These are phyloP conservation scores for Arachnomyces sp. DNA, from an alignment of 2,329 filamentous ascomycete species.

Conservation along the genomic window DNA sequence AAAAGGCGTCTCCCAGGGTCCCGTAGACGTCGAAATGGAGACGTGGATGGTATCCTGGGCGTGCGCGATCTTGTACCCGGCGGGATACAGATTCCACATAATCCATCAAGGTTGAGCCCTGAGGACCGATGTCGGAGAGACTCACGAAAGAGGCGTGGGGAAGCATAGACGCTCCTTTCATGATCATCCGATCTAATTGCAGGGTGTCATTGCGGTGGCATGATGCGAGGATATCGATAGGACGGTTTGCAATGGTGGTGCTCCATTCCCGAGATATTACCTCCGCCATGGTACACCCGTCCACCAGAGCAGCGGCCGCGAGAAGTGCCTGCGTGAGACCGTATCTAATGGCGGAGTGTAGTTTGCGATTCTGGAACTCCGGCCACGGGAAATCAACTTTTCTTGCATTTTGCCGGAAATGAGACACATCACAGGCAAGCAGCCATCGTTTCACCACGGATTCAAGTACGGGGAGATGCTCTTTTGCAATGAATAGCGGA, in stretches of 20 bases:
- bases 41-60: constrained; percentile 9
- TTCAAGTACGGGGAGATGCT: constrained; percentile 11
- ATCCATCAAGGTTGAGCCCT: constrained; percentile 7
- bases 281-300: constrained; percentile 10
- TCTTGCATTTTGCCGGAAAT: constrained; percentile 1
- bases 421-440: constrained; percentile 11
- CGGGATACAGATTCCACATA: constrained; percentile 11
- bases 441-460: constrained; percentile 11
- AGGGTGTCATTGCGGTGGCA: constrained; percentile 14
- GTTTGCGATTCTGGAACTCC: constrained; percentile 1
- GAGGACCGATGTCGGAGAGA: constrained; percentile 10
- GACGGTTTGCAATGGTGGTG: constrained; percentile 3
- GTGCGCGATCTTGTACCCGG: constrained; percentile 8
- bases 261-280: constrained; percentile 14
- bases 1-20: constrained; percentile 12
- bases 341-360: constrained; percentile 14
- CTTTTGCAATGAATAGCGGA: constrained; percentile 11
- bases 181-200: constrained; percentile 15
- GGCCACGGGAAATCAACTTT: no score
- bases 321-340: constrained; percentile 13
- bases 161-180: constrained; percentile 12
- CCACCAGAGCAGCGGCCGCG: constrained; percentile 9
- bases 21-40: constrained; percentile 16
- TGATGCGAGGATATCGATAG: constrained; percentile 13
- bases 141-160: constrained; percentile 16